These are phyloP conservation scores for Populus hybrid DNA, from an alignment of 441 rosid genomes.

Conservation along the genomic window DNA sequence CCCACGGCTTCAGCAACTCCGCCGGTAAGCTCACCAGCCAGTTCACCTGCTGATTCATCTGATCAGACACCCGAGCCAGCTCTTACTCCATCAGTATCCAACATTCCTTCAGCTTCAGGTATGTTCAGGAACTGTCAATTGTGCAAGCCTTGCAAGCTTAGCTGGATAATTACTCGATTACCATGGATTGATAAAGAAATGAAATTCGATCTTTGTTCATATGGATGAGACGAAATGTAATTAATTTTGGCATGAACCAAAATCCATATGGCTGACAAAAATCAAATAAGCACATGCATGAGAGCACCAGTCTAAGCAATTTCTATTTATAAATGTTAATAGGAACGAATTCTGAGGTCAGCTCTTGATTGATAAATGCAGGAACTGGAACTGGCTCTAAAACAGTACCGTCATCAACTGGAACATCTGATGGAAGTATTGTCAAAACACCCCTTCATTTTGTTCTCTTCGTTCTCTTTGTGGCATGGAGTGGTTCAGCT, in stretches of 20 bases:
- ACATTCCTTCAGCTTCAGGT: constrained; percentile 28
- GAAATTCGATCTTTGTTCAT: not conserved
- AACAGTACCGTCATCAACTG: constrained; percentile 31
- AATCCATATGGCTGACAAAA: not conserved
- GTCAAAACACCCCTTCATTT: constrained; percentile 18
- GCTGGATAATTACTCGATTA: not conserved
- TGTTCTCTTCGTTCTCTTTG: constrained; percentile 20
- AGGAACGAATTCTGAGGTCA: not conserved
- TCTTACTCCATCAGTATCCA: constrained; percentile 23
- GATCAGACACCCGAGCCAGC: constrained; percentile 29
- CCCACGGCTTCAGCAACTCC: constrained; percentile 23
- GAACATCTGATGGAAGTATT: constrained; percentile 39
- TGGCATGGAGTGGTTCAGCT: constrained; percentile 23
- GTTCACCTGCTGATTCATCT: constrained; percentile 27
- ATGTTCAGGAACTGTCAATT: not conserved
- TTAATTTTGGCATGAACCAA: not conserved
- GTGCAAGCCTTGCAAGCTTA: not conserved
- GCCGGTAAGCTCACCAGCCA: constrained; percentile 29
- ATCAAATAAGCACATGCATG: not conserved
- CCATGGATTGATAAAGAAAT: not conserved
- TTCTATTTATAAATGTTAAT: not conserved
- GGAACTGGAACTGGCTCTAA: constrained; percentile 34
- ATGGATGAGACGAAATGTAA: not conserved
- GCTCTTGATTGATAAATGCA: constrained; percentile 6
- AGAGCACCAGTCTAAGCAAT: not conserved